These are phyloP conservation scores for Xylariales sp. DNA, from an alignment of 2,329 filamentous ascomycete genomes.

Conservation along the genomic window DNA sequence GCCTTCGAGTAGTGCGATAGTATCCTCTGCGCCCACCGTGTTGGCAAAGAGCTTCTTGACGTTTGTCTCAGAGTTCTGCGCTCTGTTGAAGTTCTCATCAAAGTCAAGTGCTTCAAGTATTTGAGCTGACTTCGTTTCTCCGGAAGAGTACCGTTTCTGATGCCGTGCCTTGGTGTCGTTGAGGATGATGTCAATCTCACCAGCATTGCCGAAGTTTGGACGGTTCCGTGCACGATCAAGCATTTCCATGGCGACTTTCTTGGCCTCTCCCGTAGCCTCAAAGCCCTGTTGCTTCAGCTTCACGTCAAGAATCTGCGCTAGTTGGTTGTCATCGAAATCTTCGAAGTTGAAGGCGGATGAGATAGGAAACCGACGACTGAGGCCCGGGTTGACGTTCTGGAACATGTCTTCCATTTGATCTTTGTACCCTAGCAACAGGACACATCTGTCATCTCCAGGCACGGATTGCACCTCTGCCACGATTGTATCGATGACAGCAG, in stretches of 20 bases:
- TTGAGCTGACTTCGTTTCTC: constrained; percentile 19
- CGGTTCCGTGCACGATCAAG: constrained; percentile 57
- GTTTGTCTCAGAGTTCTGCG: constrained; percentile 34
- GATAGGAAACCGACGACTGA: constrained; percentile 61
- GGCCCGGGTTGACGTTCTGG: constrained; percentile 66
- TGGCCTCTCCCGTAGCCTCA: constrained; percentile 44
- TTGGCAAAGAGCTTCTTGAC: constrained; percentile 40
- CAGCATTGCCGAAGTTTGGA: constrained; percentile 67
- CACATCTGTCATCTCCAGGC: constrained; percentile 67
- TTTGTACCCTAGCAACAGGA: constrained; percentile 66
- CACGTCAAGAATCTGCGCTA: constrained; percentile 54
- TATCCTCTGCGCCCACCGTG: constrained; percentile 42
- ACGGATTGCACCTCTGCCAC: constrained; percentile 68
- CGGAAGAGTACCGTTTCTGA: constrained; percentile 34
- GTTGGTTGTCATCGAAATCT: constrained; percentile 57
- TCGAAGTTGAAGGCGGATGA: constrained; percentile 62
- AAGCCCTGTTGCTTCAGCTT: constrained; percentile 58
- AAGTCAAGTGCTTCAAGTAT: constrained; percentile 38
- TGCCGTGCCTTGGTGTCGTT: constrained; percentile 49
- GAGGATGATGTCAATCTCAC: constrained; percentile 68
- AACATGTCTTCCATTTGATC: constrained; percentile 69
- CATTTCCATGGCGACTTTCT: constrained; percentile 52
- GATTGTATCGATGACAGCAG: constrained; percentile 67
- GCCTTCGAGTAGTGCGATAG: constrained; percentile 42
- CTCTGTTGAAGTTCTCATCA: constrained; percentile 47